phyloP scores from a whole-genome alignment of 306 rosid genomes.

The Glycine soja region DNA sequence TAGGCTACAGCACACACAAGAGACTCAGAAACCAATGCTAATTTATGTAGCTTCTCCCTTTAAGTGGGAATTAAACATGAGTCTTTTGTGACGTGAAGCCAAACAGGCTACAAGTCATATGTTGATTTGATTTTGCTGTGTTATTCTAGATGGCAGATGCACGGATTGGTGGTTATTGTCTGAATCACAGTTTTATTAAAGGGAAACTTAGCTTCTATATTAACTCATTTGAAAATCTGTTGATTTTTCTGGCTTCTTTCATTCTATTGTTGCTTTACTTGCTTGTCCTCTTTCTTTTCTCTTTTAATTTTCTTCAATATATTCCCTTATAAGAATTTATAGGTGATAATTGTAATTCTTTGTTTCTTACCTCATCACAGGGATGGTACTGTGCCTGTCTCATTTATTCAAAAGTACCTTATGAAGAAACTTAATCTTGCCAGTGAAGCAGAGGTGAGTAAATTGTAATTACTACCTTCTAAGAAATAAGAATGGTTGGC shows the following conservation, averaged over 20 bases:
- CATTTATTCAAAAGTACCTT: slow-evolving; percentile 88
- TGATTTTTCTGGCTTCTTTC: slow-evolving; percentile 26
- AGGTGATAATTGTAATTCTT: slow-evolving; percentile 36
- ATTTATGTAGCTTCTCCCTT: neutral
- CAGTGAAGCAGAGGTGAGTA: slow-evolving; percentile 83
- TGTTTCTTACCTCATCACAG: slow-evolving; percentile 55
- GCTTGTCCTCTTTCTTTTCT: slow-evolving; percentile 27
- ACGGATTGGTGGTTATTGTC: neutral
- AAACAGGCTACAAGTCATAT: neutral
- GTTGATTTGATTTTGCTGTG: slow-evolving; percentile 5
- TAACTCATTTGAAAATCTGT: slow-evolving; percentile 31
- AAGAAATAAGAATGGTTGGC: no score
- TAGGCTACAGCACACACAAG: neutral
- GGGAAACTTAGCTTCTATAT: slow-evolving; percentile 23
- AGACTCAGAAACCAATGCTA: neutral
- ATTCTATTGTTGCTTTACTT: neutral
- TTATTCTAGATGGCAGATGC: slow-evolving; percentile 20
- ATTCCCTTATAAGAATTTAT: slow-evolving; percentile 17
- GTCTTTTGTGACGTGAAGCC: neutral
- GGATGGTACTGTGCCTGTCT: slow-evolving; percentile 89
- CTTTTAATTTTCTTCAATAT: slow-evolving; percentile 4
- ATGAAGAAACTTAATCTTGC: slow-evolving; percentile 85
- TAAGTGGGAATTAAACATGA: neutral
- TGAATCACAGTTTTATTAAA: slow-evolving; percentile 14
- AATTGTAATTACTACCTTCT: slow-evolving; percentile 35